These are phyloP conservation scores for Xylaria arbuscula DNA, from an alignment of 2,329 filamentous ascomycete genomes.

Conservation along the genomic window DNA sequence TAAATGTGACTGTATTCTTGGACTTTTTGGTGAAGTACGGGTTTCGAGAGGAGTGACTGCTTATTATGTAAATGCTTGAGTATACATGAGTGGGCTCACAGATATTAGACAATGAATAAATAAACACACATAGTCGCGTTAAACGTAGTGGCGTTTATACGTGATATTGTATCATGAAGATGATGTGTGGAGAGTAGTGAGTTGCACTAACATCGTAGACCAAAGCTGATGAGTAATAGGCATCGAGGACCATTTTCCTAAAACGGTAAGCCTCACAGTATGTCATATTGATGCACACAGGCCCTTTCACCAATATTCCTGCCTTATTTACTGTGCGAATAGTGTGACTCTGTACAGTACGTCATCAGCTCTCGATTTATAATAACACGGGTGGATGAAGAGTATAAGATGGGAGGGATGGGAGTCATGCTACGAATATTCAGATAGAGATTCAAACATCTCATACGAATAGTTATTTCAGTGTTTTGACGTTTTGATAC, in stretches of 20 bases:
- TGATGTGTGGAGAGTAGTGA: not conserved
- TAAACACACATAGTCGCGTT: not conserved
- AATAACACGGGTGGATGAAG: not conserved
- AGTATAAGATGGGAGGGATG: slow-evolving; percentile 17
- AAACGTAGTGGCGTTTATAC: not conserved
- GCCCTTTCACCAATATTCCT: not conserved
- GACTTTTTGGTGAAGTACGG: not conserved
- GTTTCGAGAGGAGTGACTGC: not conserved
- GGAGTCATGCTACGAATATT: not conserved
- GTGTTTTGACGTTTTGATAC: not conserved
- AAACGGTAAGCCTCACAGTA: slow-evolving; percentile 33
- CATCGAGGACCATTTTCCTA: slow-evolving; percentile 40
- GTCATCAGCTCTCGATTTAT: slow-evolving; percentile 20
- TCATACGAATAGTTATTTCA: not conserved
- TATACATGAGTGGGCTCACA: not conserved
- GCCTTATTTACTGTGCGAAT: not conserved
- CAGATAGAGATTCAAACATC: not conserved
- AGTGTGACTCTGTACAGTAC: not conserved
- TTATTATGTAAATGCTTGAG: not conserved
- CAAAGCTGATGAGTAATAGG: slow-evolving; percentile 20
- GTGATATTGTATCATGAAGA: not conserved
- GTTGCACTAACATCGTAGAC: not conserved
- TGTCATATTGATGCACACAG: not conserved
- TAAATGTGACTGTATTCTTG: too few relatives aligned
- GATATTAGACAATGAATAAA: not conserved